Base-by-base conservation (phyloP, 2,329 filamentous ascomycete genomes). In the Xylariaceae sp. region DNA sequence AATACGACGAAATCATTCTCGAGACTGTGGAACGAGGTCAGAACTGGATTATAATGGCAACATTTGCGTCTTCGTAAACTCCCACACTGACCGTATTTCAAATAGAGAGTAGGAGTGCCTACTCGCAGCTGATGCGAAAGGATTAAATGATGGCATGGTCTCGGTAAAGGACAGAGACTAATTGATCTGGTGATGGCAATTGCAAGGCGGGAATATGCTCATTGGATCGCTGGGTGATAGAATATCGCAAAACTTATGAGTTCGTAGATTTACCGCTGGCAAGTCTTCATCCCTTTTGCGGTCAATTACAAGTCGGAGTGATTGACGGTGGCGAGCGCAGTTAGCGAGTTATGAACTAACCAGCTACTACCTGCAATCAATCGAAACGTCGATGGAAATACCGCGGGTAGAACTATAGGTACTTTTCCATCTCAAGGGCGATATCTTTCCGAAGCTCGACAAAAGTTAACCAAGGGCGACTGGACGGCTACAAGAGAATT, bases 1-100 rank as follows among this genome's bases (percentile, higher is more conserved):
- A 94, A 87, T 31, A 93, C 85, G 53, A 93, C 82, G 51, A 92
- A 88, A 63, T 90, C 86, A 64, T 87, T 86, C 47, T 92, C 87
- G 54, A 92, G 80, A 47, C 89, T 91, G 63, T 16, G 31, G 38
- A 36, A 28, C 7, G 7, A 18, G 42, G 46, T 54, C 28, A 59
- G 51, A 28, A 28, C 11, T 31, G 42, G 31, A 6, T 22, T 31
- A 17, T 45, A 18, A 17, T 10, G 10, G n/a, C 18, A 6, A 18
- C 13, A 10, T 9, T 36, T 34, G 33, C 11, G n/a, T n/a, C 11
- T 31, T 1, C 12, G 14, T 4, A 12, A n/a, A 38, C 13, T n/a
- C 31, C 10, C 47, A 31, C 22, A 60, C 78, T 60, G 69, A 82
- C 80, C 80, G 77, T 58, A 83, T 80, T 61, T 83, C 79, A 62